Percentiles rank a stretch among this genome's conserved stretches.
Conservation (phyloP, 371 early-diverging fungal species). For the Lichtheimia ornata region DNA sequence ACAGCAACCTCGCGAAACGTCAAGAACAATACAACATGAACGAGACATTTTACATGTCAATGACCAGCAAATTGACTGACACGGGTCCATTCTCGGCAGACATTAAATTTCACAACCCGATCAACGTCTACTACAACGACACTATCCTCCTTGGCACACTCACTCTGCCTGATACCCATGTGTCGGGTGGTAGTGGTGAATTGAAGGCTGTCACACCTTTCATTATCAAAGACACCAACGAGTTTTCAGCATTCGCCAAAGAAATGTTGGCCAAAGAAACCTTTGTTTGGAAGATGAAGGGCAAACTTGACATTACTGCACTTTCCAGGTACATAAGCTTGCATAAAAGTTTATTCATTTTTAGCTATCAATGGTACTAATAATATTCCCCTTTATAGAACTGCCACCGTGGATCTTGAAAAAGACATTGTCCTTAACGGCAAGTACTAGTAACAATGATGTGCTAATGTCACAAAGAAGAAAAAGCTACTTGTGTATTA, state of each 20-base stretch:
- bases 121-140: conserved; percentile 47
- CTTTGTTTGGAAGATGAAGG: conserved; percentile 54
- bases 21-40: conserved; percentile 26
- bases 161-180: conserved; percentile 37
- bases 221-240: conserved; percentile 32
- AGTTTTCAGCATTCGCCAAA: conserved; percentile 47
- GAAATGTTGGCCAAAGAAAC: conserved; percentile 47
- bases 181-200: conserved; percentile 45
- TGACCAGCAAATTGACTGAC: conserved; percentile 45
- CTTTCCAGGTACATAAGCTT: conserved; percentile 32
- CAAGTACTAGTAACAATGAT: conserved; percentile 8
- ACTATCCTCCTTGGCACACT: conserved; percentile 38
- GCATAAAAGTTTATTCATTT: not conserved
- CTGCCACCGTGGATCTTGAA: conserved; percentile 30
- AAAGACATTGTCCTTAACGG: conserved; percentile 25
- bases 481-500: too few species aligned
- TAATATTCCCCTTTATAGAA: conserved; percentile 17
- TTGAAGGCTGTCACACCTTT: conserved; percentile 36
- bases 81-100: conserved; percentile 62
- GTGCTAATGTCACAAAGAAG: conserved; percentile 29
- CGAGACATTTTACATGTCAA: conserved; percentile 40
- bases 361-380: not conserved
- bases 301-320: conserved; percentile 49
- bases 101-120: conserved; percentile 51
- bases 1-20: conserved; percentile 14